These are phyloP conservation scores for Penicillium sp. DNA, from an alignment of 2,329 filamentous ascomycete species.

Conservation along the genomic window DNA sequence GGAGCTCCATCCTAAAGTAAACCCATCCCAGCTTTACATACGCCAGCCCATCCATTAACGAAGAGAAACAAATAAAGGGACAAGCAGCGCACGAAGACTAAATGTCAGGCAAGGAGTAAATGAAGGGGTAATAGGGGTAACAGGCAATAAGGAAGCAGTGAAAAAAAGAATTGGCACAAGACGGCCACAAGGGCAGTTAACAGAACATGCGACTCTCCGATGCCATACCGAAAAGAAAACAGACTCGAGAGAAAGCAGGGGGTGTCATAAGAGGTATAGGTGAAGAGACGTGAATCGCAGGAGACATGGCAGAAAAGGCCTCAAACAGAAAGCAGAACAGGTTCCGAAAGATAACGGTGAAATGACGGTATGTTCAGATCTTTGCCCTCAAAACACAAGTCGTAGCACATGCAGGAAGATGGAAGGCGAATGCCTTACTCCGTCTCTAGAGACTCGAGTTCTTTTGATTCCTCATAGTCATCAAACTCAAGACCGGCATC, in stretches of 20 bases:
- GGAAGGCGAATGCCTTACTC: slow-evolving; percentile 26
- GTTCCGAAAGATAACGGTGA: slow-evolving; percentile 11
- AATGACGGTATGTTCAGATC: slow-evolving; percentile 29
- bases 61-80: slow-evolving; percentile 24
- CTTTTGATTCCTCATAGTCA: slow-evolving; percentile 46
- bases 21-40: slow-evolving; percentile 31
- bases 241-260: not conserved
- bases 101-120: slow-evolving; percentile 18
- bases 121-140: not conserved
- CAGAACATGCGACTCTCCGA: not conserved
- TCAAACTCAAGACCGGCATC: slow-evolving; percentile 49
- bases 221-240: not conserved
- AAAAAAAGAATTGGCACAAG: not conserved
- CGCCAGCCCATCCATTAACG: slow-evolving; percentile 31
- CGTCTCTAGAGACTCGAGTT: slow-evolving; percentile 37
- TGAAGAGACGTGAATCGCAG: slow-evolving; percentile 1
- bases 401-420: slow-evolving; percentile 28
- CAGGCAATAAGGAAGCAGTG: not conserved
- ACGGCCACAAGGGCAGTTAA: not conserved
- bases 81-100: slow-evolving; percentile 5
- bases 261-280: not conserved
- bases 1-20: slow-evolving; percentile 24
- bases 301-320: slow-evolving; percentile 9
- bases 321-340: slow-evolving; percentile 12
- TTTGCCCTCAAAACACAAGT: slow-evolving; percentile 25